These are phyloP conservation scores for Monilinia fructicola DNA, from an alignment of 2,329 filamentous ascomycete species.

Conservation along the genomic window DNA sequence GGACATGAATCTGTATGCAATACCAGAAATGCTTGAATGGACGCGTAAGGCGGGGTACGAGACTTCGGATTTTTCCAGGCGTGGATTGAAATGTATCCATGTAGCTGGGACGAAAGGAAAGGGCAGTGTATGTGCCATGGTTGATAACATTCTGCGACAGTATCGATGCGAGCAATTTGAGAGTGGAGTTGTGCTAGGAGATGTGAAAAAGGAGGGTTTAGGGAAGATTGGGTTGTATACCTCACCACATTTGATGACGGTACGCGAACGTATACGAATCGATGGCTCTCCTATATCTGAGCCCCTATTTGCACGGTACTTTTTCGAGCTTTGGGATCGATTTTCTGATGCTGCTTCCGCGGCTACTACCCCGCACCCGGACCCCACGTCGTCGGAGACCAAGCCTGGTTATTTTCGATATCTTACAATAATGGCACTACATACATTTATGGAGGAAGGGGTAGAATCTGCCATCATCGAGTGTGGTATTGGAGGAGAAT, in stretches of 20 bases:
- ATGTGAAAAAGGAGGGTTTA: conserved; percentile 21
- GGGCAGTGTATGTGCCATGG: conserved; percentile 68
- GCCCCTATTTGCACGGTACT: conserved; percentile 60
- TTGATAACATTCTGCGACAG: conserved; percentile 60
- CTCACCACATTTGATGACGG: conserved; percentile 66
- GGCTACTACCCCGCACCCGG: conserved; percentile 28
- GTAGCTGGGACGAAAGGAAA: conserved; percentile 91
- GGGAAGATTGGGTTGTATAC: conserved; percentile 61
- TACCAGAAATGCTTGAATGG: conserved; percentile 41
- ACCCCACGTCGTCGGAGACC: conserved; percentile 24
- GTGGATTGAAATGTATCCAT: conserved; percentile 58
- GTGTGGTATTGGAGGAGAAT: conserved; percentile 91
- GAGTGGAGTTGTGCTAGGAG: background rate
- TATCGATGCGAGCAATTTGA: conserved; percentile 43
- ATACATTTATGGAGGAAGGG: conserved; percentile 74
- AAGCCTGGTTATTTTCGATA: conserved; percentile 95
- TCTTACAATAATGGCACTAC: conserved; percentile 83
- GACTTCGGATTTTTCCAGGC: conserved; percentile 30
- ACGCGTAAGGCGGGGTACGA: conserved; percentile 36
- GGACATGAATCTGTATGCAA: conserved; percentile 35
- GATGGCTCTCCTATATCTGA: conserved; percentile 59
- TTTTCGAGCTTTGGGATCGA: conserved; percentile 65
- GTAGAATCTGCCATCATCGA: conserved; percentile 82
- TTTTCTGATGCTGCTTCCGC: conserved; percentile 43
- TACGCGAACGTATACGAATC: conserved; percentile 67